Percentiles rank a stretch among this genome's conserved stretches.
These are phyloP conservation scores for Citrus glauca DNA, from an alignment of 345 rosid genomes.

Conservation along the genomic window DNA sequence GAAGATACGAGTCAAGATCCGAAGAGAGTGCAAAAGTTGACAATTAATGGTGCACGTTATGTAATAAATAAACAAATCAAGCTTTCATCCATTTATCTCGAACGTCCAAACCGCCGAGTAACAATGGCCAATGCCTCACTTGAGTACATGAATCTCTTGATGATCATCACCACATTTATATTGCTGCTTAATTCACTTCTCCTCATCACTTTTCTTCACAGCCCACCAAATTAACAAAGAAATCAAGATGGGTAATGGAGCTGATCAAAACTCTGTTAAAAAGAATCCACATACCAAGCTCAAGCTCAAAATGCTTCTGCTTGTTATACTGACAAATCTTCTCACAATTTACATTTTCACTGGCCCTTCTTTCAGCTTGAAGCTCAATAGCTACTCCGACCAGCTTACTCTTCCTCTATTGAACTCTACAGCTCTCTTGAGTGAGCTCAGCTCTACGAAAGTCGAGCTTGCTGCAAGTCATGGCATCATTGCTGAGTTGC, in stretches of 20 bases:
- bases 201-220: not conserved
- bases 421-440: slow-evolving; percentile 8
- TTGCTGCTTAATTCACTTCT: no score
- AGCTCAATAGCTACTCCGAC: not conserved
- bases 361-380: slow-evolving; percentile 14
- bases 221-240: not conserved
- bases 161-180: no score
- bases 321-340: slow-evolving; percentile 38
- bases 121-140: slow-evolving; percentile 12
- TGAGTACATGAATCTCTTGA: not conserved
- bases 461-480: slow-evolving; percentile 29
- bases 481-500: slow-evolving; percentile 24
- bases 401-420: slow-evolving; percentile 1
- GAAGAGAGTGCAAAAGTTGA: slow-evolving; percentile 4
- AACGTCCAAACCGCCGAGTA: slow-evolving; percentile 6
- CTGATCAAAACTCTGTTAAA: slow-evolving; percentile 10
- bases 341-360: slow-evolving; percentile 36
- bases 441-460: slow-evolving; percentile 32
- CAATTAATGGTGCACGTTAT: not conserved
- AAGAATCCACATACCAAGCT: slow-evolving; percentile 17
- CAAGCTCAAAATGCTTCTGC: slow-evolving; percentile 34
- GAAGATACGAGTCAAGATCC: not conserved
- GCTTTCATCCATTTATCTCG: not conserved
- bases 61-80: not conserved
- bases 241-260: slow-evolving; percentile 18